Evolutionary conservation across 371 early-diverging fungal species (phyloP).

Genomic region (Saksenaea vasiformis): DNA sequence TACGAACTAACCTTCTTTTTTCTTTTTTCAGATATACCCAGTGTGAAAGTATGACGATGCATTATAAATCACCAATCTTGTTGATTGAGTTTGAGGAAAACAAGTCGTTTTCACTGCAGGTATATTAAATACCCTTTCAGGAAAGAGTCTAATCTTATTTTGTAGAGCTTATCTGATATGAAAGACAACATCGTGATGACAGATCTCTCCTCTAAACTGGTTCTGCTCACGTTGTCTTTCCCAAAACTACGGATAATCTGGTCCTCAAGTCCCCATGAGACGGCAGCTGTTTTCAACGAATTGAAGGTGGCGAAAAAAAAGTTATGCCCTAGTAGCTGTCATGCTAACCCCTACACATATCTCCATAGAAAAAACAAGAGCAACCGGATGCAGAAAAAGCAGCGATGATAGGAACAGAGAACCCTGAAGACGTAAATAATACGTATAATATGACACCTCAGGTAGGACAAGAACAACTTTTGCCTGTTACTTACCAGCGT

Average conservation of each 20-base stretch:
- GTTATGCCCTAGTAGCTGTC: neutral
- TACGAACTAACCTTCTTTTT: neutral
- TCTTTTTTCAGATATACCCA: slow-evolving; percentile 73
- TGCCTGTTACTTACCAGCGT: neutral
- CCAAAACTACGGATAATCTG: slow-evolving; percentile 87
- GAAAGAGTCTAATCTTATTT: slow-evolving; percentile 11
- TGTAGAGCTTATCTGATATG: slow-evolving; percentile 52
- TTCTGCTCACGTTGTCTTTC: slow-evolving; percentile 81
- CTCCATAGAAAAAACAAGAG: slow-evolving; percentile 61
- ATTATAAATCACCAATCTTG: slow-evolving; percentile 82
- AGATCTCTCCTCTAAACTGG: slow-evolving; percentile 76
- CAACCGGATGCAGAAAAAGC: slow-evolving; percentile 78
- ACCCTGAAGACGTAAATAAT: slow-evolving; percentile 60
- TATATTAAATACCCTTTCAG: slow-evolving; percentile 20
- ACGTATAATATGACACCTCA: slow-evolving; percentile 71
- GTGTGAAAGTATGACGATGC: slow-evolving; percentile 84
- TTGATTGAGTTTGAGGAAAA: slow-evolving; percentile 94
- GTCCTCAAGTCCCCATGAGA: slow-evolving; percentile 86
- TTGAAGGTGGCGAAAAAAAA: slow-evolving; percentile 67
- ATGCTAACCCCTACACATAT: neutral
- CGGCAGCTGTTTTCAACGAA: slow-evolving; percentile 87
- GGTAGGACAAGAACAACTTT: slow-evolving; percentile 29
- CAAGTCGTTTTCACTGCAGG: slow-evolving; percentile 78
- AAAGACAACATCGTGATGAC: slow-evolving; percentile 55
- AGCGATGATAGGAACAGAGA: slow-evolving; percentile 74